These are phyloP conservation scores for Myxozyma neotropica DNA, from an alignment of 805 yeast genomes.

Conservation along the genomic window DNA sequence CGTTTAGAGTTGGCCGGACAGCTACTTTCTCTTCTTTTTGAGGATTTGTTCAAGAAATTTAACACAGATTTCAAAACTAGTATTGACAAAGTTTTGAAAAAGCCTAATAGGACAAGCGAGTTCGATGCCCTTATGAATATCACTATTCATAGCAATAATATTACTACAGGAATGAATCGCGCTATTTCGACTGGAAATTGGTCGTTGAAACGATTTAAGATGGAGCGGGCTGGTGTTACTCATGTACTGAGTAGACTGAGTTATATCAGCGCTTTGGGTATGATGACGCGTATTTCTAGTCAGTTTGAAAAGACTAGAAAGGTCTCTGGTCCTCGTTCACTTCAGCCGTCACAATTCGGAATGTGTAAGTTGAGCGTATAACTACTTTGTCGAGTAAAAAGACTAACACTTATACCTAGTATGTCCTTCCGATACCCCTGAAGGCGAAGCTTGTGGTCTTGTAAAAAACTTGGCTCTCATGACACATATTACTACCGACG, in stretches of 20 bases:
- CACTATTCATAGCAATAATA: conserved; percentile 87
- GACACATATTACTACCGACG: conserved; percentile 99
- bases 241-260: conserved; percentile 91
- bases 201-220: conserved; percentile 97
- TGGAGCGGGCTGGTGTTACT: conserved; percentile 99
- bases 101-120: conserved; percentile 92
- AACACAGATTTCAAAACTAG: conserved; percentile 92
- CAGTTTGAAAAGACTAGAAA: conserved; percentile 97
- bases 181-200: conserved; percentile 99
- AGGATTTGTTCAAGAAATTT: conserved; percentile 95
- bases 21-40: conserved; percentile 89
- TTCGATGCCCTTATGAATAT: conserved; percentile 90
- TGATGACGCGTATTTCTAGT: conserved; percentile 99
- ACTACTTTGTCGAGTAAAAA: background rate
- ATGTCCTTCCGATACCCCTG: conserved; percentile 98
- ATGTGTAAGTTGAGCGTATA: conserved; percentile 53
- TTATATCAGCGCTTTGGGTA: conserved; percentile 92
- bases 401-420: conserved; percentile 40
- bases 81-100: conserved; percentile 89
- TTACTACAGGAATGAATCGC: conserved; percentile 90
- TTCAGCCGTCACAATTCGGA: conserved; percentile 98
- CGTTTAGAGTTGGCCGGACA: conserved; percentile 97
- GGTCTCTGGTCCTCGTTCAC: conserved; percentile 97
- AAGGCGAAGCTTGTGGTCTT: conserved; percentile 99
- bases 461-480: conserved; percentile 94